phyloP scores from a whole-genome alignment of 2,329 filamentous ascomycete species.

The Alternaria brassicicola region DNA sequence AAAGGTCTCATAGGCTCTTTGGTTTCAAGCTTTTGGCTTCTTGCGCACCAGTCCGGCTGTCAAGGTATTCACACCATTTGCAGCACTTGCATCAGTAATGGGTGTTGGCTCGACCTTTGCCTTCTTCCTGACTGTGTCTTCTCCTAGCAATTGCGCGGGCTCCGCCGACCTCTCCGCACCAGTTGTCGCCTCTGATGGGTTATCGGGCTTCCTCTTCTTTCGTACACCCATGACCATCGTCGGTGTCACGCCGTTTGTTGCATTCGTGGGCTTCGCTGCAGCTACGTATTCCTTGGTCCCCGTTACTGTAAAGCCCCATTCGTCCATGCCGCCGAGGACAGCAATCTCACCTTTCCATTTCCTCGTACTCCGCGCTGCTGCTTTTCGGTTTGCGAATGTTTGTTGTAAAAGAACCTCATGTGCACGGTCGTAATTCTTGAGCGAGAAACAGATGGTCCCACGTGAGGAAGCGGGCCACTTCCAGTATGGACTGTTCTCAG shows the following conservation, averaged over 20 bases:
- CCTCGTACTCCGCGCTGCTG: slow-evolving; percentile 67
- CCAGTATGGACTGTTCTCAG: slow-evolving; percentile 66
- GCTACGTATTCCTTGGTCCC: slow-evolving; percentile 31
- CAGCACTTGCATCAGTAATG: slow-evolving; percentile 5
- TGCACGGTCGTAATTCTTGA: slow-evolving; percentile 69
- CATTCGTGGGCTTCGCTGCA: neutral
- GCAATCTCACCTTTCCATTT: slow-evolving; percentile 74
- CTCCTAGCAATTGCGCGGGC: slow-evolving; percentile 24
- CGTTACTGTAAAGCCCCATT: slow-evolving; percentile 38
- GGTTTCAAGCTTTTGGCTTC: slow-evolving; percentile 38
- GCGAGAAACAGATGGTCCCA: slow-evolving; percentile 67
- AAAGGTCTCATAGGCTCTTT: neutral
- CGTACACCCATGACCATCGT: slow-evolving; percentile 38
- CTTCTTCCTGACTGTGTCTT: slow-evolving; percentile 42
- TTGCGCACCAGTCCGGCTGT: slow-evolving; percentile 41
- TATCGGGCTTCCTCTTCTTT: slow-evolving; percentile 45
- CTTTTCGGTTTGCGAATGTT: slow-evolving; percentile 71
- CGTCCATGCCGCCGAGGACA: slow-evolving; percentile 40
- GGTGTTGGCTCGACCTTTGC: slow-evolving; percentile 32
- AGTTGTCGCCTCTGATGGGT: slow-evolving; percentile 6
- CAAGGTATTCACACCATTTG: slow-evolving; percentile 38
- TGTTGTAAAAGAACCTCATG: slow-evolving; percentile 73
- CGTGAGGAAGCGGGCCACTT: slow-evolving; percentile 67
- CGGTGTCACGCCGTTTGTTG: slow-evolving; percentile 16
- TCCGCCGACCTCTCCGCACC: slow-evolving; percentile 6